Percentiles rank a stretch among this genome's conserved stretches.
Evolutionary conservation across 345 rosid genomes (phyloP).

Genomic region (Populus simonii): DNA sequence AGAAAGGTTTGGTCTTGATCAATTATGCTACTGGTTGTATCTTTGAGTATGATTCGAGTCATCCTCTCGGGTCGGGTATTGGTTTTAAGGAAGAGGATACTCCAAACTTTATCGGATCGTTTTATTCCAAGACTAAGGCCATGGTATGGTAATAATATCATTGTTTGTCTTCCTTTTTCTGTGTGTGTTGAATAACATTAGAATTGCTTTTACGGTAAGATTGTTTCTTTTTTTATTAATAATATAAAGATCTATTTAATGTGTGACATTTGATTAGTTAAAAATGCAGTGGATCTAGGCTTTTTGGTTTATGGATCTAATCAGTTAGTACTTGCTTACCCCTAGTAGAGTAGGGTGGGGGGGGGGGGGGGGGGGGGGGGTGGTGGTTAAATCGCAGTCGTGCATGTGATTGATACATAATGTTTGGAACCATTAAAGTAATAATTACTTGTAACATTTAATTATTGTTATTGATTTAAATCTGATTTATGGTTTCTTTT

Average conservation of each 20-base stretch:
- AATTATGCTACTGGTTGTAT: conserved; percentile 91
- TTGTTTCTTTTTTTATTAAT: background rate
- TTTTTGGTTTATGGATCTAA: background rate
- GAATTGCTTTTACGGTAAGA: background rate
- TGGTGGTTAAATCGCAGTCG: background rate
- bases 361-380: no score
- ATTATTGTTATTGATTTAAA: background rate
- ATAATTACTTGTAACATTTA: background rate
- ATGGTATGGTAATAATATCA: conserved; percentile 53
- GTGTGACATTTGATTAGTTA: background rate
- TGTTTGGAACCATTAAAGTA: background rate
- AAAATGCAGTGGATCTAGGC: background rate
- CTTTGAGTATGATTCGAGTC: conserved; percentile 74
- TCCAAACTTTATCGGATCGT: conserved; percentile 85
- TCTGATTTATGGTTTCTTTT: conserved; percentile 8
- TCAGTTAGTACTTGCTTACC: background rate
- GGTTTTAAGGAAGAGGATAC: conserved; percentile 91
- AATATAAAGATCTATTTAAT: background rate
- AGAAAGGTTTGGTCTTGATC: conserved; percentile 62
- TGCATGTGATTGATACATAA: background rate
- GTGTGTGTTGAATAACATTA: no score
- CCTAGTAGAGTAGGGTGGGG: background rate
- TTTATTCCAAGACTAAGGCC: conserved; percentile 91
- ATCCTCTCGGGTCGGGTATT: conserved; percentile 68
- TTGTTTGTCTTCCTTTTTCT: background rate